These are phyloP conservation scores for Lumnitzera littorea DNA, from an alignment of 345 rosid genomes.

Conservation along the genomic window DNA sequence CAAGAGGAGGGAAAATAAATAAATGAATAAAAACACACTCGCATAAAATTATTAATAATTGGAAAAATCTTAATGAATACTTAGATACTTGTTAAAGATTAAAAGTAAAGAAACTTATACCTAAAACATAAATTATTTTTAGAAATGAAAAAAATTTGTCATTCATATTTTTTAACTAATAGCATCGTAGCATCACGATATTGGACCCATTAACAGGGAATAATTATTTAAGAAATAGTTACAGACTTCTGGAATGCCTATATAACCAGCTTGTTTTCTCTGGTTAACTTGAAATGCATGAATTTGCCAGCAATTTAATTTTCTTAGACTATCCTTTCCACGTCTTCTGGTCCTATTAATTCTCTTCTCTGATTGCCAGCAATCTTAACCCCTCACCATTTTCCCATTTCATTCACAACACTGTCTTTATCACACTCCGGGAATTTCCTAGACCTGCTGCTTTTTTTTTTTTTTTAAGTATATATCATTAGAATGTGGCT, in stretches of 20 bases:
- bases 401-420: neutral
- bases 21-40: neutral
- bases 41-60: neutral
- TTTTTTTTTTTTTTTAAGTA: constrained; percentile 6
- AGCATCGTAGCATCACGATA: no score
- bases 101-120: no score
- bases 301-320: no score
- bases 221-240: no score
- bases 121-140: no score
- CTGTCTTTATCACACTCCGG: neutral
- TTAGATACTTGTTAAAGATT: neutral
- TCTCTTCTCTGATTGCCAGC: constrained; percentile 16
- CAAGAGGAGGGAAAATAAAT: constrained; percentile 9
- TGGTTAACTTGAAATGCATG: no score
- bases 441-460: constrained; percentile 4
- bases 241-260: no score
- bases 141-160: no score
- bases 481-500: constrained; percentile 29
- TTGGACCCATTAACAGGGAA: no score
- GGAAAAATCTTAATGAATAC: neutral
- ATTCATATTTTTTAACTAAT: no score
- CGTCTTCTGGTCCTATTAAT: constrained; percentile 20
- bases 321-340: constrained; percentile 18
- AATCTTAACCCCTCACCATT: constrained; percentile 12
- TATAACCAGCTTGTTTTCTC: no score